Base-by-base conservation (phyloP, 306 rosid species). In the Corylus americana region DNA sequence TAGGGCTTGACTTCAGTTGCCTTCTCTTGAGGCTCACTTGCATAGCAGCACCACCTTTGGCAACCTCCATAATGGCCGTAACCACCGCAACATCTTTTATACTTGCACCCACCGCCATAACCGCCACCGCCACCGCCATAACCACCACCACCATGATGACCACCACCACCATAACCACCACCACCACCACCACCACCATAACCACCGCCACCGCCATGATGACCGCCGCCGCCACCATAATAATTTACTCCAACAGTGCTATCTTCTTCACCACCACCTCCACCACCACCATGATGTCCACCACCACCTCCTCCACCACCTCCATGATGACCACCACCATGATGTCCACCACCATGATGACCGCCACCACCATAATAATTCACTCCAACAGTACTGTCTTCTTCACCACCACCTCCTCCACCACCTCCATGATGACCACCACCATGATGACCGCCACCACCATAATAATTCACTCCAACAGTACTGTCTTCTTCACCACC, bases 121-220 rank as follows among this genome's bases (percentile, higher is more conserved):
- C 44, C 44, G 0, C 44, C 44, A 39, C 6, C 5, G 3, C 42
- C 42, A 1, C 49, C 68, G 1, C 25, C 25, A 22, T 22, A 22
- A 45, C 39, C 61, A 2, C n/a, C 13, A 4, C 76, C 77, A 2
- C 61, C 79, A 31, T 31, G 35, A 31, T 2, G 3, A 8, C 20
- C 58, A 7, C 71, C 50, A 7, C 80, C 73, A 4, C 73, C 64
- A 0, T 66, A 54, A 0, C 70, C 64, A 8, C 35, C 42, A 1
- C 51, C 58, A 12, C 14, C 18, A 3, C 74, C 82, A 7, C 73
- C 80, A 1, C 76, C 76, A 4, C 45, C 73, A 7, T 61, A 31
- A 10, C 77, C 71, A 0, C 53, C 0, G 0, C 77, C 63, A 1
- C 69, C 70, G 2, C 62, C 62, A 0, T 37, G 8, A 3, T 63